phyloP scores from a whole-genome alignment of 805 yeast genomes.

The Wickerhamiella occidentalis region DNA sequence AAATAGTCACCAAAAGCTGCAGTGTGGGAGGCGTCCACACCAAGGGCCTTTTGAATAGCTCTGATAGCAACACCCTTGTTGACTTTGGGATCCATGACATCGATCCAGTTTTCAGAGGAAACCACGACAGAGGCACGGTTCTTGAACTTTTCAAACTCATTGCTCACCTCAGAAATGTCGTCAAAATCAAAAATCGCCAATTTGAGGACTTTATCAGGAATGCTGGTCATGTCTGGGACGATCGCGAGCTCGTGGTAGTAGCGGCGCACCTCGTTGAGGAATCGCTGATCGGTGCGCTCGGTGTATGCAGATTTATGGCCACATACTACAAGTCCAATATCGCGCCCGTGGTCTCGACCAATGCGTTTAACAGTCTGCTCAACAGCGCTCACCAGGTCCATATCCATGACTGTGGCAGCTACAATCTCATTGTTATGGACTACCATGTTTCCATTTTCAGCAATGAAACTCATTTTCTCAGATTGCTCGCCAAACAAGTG shows the following conservation, averaged over 20 bases:
- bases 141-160: background rate
- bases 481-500: constrained; percentile 4
- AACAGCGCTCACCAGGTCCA: constrained; percentile 1
- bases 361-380: constrained; percentile 2
- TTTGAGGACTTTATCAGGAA: constrained; percentile 10
- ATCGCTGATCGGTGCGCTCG: constrained; percentile 8
- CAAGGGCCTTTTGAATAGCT: constrained; percentile 7
- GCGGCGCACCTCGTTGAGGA: constrained; percentile 8
- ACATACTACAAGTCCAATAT: constrained; percentile 9
- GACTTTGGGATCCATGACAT: constrained; percentile 8
- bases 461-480: constrained; percentile 5
- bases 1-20: constrained; percentile 9
- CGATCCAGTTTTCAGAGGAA: constrained; percentile 9
- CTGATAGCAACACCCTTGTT: constrained; percentile 10
- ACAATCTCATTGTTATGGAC: constrained; percentile 9
- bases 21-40: background rate
- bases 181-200: constrained; percentile 10
- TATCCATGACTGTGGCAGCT: constrained; percentile 9
- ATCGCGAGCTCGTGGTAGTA: constrained; percentile 9
- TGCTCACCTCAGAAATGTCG: background rate
- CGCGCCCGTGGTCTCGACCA: constrained; percentile 6
- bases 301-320: constrained; percentile 11
- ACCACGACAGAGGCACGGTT: constrained; percentile 6
- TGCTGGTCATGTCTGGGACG: constrained; percentile 8
- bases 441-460: constrained; percentile 10